These are phyloP conservation scores for Calonectria hawksworthii DNA, from an alignment of 2,329 filamentous ascomycete genomes.

Conservation along the genomic window DNA sequence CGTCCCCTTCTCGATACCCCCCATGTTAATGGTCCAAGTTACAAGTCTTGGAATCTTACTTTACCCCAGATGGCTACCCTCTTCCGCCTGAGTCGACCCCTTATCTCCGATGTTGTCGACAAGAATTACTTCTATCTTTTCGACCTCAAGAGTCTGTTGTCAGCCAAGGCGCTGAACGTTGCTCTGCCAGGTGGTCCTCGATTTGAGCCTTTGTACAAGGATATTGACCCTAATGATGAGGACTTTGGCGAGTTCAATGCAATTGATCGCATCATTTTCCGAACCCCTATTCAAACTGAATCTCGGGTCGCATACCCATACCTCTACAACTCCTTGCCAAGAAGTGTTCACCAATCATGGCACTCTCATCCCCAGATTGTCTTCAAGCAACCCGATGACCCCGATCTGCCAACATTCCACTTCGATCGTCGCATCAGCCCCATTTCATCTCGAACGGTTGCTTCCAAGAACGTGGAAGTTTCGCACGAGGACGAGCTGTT, in stretches of 20 bases:
- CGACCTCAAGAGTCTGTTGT: constrained; percentile 93
- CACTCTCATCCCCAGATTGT: constrained; percentile 95
- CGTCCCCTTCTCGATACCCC: constrained; percentile 89
- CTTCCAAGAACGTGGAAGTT: constrained; percentile 91
- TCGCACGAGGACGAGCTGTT: constrained; percentile 97
- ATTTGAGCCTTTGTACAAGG: constrained; percentile 98
- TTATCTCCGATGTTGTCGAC: constrained; percentile 93
- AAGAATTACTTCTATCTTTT: constrained; percentile 99
- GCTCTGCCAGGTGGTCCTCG: constrained; percentile 97
- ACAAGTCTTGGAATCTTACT: constrained; percentile 94
- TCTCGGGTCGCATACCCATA: constrained; percentile 95
- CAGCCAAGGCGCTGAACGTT: constrained; percentile 96
- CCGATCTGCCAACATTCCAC: constrained; percentile 93
- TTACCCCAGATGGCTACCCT: constrained; percentile 96
- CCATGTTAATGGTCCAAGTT: constrained; percentile 96
- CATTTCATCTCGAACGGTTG: constrained; percentile 94
- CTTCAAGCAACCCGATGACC: constrained; percentile 89
- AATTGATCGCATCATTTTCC: constrained; percentile 99
- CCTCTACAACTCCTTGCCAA: constrained; percentile 94
- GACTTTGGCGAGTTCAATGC: constrained; percentile 99
- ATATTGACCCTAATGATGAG: constrained; percentile 98
- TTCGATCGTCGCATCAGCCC: constrained; percentile 99
- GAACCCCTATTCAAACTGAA: constrained; percentile 93
- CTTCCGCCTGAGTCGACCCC: constrained; percentile 90
- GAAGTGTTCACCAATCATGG: constrained; percentile 94